These are phyloP conservation scores for Dianthus caryophyllus DNA, from an alignment of 148 eudicot species.

Conservation along the genomic window DNA sequence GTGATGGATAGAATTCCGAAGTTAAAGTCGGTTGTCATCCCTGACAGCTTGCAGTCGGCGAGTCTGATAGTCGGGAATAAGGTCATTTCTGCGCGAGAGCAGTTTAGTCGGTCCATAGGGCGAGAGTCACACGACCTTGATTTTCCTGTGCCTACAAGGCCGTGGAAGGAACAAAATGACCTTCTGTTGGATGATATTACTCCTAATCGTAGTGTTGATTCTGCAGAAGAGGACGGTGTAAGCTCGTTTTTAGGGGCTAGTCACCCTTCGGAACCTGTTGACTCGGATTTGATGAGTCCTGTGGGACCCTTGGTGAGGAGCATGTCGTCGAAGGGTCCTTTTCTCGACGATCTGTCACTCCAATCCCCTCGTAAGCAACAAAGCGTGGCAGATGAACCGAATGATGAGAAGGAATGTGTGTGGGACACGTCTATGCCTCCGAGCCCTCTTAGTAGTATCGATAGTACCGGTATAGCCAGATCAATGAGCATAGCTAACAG, in stretches of 20 bases:
- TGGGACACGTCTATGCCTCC: constrained; percentile 94
- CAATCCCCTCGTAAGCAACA: constrained; percentile 38
- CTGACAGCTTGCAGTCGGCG: constrained; percentile 33
- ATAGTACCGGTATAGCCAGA: constrained; percentile 53
- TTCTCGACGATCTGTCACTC: constrained; percentile 57
- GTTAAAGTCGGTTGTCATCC: constrained; percentile 34
- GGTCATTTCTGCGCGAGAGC: constrained; percentile 36
- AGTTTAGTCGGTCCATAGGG: constrained; percentile 28
- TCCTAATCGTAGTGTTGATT: constrained; percentile 45
- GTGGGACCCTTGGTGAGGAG: constrained; percentile 49
- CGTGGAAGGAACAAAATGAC: constrained; percentile 55
- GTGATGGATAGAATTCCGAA: constrained; percentile 58
- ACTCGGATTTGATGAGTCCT: constrained; percentile 63
- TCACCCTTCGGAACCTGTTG: constrained; percentile 81
- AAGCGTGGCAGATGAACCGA: constrained; percentile 48
- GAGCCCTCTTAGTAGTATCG: constrained; percentile 82
- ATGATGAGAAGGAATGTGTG: constrained; percentile 74
- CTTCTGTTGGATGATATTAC: constrained; percentile 45
- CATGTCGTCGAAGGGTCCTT: constrained; percentile 64
- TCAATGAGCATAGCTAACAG: constrained; percentile 87
- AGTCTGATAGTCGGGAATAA: constrained; percentile 32
- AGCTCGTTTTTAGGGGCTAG: constrained; percentile 65
- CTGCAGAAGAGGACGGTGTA: constrained; percentile 46
- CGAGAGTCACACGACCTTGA: constrained; percentile 32
- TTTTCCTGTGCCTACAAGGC: constrained; percentile 35